phyloP scores from a whole-genome alignment of 352 stramenopile genomes.

The Blastocystis sp. region DNA sequence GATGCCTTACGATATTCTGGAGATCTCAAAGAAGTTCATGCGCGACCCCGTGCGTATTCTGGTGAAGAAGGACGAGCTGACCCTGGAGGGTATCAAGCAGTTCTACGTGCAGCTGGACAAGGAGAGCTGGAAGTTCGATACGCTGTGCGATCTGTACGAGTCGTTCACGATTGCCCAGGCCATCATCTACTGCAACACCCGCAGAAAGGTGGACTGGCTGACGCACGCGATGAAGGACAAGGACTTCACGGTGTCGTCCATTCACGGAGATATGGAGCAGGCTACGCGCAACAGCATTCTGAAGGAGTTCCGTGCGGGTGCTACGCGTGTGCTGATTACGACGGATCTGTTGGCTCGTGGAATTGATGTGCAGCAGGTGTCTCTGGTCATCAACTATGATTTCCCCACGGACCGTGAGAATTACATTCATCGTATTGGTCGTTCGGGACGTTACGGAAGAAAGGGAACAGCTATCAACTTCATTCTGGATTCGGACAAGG shows the following conservation, averaged over 20 bases:
- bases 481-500: slow-evolving; percentile 90
- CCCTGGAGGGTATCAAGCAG: slow-evolving; percentile 99
- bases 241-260: slow-evolving; percentile 97
- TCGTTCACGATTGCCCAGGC: slow-evolving; percentile 97
- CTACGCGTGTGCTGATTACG: slow-evolving; percentile 95
- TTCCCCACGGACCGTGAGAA: slow-evolving; percentile 97
- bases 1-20: slow-evolving; percentile 95
- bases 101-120: slow-evolving; percentile 96
- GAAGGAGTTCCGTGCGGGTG: slow-evolving; percentile 96
- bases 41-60: slow-evolving; percentile 93
- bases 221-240: slow-evolving; percentile 95
- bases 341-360: slow-evolving; percentile 94
- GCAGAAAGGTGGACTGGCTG: slow-evolving; percentile 97
- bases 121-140: slow-evolving; percentile 99
- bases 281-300: slow-evolving; percentile 98
- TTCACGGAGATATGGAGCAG: slow-evolving; percentile 99
- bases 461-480: slow-evolving; percentile 99
- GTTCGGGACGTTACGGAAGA: slow-evolving; percentile 94
- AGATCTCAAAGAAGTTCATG: slow-evolving; percentile 96
- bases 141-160: slow-evolving; percentile 97
- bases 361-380: slow-evolving; percentile 98
- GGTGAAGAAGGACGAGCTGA: slow-evolving; percentile 97
- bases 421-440: slow-evolving; percentile 99
- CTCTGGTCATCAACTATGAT: slow-evolving; percentile 96
- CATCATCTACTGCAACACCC: slow-evolving; percentile 99